Evolutionary conservation across 176 grass and related monocot genomes (phyloP), one percentile per base, ranked within the genome.

Genomic region (Paspalum notatum): DNA sequence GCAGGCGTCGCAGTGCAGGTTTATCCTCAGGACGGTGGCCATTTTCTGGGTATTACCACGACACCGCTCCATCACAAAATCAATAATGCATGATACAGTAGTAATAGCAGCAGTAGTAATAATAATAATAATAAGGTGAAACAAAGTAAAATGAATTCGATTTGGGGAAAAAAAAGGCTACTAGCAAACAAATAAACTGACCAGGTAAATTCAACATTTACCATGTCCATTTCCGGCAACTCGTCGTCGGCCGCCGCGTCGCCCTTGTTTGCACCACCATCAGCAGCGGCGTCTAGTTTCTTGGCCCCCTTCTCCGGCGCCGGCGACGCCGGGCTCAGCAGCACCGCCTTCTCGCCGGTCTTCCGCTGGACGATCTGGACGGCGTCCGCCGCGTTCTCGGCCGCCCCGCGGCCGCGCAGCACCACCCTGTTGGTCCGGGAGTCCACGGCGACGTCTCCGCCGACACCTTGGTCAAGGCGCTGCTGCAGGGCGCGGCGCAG

Each of bases 1-100:
- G 84, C 93, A 97, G 8, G 86, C 83, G 26, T 93, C 93, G 43
- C 90, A 97, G 60, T 97, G 93, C 88, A 93, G 17, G 59, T 87
- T 78, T 9, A 97, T 87, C 85, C 85, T 93, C 3, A 97, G 62
- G 20, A 86, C 72, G 0, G 86, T 71, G 6, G 73, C 67, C 67
- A 82, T 96, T 47, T 74, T 72, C 77, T 92, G 62, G 18, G 25
- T 25, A n/a, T n/a, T n/a, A 12, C 32, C 32, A 32, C 32, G 32
- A 32, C 32, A 43, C 62, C 57, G 10, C 12, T 50, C 18, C 1
- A 52, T 55, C 60, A 67, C 60, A 62, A 62, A 18, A 58, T 9
- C 42, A 43, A 11, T 21, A 17, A 51, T 17, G 16, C 16, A 51
- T 6, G 16, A 1, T 50, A 15, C 12, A 14, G 12, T 50, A 51